Base-by-base conservation (phyloP, 768 basidiomycete genomes). In the Boletus bicolor region DNA sequence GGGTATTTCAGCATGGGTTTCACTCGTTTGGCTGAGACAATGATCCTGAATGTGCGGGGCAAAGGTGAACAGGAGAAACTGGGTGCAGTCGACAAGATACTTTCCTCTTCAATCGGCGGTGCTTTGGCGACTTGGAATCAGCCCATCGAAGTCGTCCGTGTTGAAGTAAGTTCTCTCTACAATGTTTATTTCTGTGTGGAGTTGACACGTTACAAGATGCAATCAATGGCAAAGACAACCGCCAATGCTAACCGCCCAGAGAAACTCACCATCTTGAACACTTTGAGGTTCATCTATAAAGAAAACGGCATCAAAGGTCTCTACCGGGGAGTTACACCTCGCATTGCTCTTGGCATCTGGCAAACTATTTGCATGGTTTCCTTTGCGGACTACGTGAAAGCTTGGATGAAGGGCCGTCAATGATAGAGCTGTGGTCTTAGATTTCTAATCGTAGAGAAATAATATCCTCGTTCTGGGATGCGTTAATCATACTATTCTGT, bases 341-440 rank as follows among this genome's bases (percentile, higher is more conserved):
- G 97, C 56, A 92, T 99, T 66, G 97, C 85, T 59, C 84, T 99
- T 57, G 94, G 96, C 57, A 82, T 96, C 69, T 97, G 93, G 93
- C 93, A 97, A 75, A 97, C 93, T 7, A 80, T 98, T 63, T 99
- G 97, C 80, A 99, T 99, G 96, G 96, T 98, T 63, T 94, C 92
- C 21, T 88, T 98, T 60, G 94, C 95, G 19, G 95, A 98, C 75
- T 94, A 94, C 68, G 94, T 98, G 60, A 96, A 94, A 72, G 79
- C 76, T 54, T 93, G 91, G 84, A 79, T 85, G n/a, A 84, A 84
- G 66, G 76, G 72, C 24, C 57, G 58, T 52, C 54, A 69, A 51
- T 66, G 57, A 71, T 53, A 49, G 49, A 51, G 49, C 19, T 17
- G 17, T 45, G 43, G 47, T 38, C 45, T 38, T 56, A 35, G 34